Percentiles rank a stretch among this genome's conserved stretches.
Conservation (phyloP, 805 yeast species). For the Candida stauntonica region DNA sequence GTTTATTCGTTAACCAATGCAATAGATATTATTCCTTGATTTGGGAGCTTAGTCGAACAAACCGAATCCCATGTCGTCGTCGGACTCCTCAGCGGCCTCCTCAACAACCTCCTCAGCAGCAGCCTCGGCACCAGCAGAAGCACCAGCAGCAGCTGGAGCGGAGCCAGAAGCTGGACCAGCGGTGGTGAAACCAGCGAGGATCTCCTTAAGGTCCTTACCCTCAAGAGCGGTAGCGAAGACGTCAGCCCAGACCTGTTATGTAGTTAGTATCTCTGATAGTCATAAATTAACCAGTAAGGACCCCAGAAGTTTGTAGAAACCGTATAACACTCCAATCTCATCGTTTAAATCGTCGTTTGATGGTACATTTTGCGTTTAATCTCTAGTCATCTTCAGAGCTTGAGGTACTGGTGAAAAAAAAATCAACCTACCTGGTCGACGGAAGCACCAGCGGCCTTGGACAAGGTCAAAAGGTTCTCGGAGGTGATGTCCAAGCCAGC, state of each 20-base stretch:
- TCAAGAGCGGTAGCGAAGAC: constrained; percentile 79
- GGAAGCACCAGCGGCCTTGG: constrained; percentile 73
- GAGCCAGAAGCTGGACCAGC: constrained; percentile 49
- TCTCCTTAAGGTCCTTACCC: constrained; percentile 68
- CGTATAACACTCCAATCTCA: neutral
- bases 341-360: neutral
- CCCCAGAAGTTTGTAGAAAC: neutral
- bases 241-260: constrained; percentile 63
- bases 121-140: constrained; percentile 45
- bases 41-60: constrained; percentile 63
- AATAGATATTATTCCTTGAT: constrained; percentile 5
- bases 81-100: constrained; percentile 62
- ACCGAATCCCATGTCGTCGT: constrained; percentile 89
- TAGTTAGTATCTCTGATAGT: neutral
- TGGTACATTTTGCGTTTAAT: neutral
- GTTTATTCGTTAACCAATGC: constrained; percentile 14
- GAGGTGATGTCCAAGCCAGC: constrained; percentile 91
- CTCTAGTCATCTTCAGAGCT: neutral
- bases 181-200: constrained; percentile 54
- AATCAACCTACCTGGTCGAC: constrained; percentile 46
- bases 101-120: constrained; percentile 58
- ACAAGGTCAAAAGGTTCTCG: constrained; percentile 70
- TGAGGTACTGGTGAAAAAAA: constrained; percentile 1
- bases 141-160: constrained; percentile 44
- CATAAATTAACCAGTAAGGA: neutral